phyloP scores from a whole-genome alignment of 768 basidiomycete genomes.

The Suillus spraguei region DNA sequence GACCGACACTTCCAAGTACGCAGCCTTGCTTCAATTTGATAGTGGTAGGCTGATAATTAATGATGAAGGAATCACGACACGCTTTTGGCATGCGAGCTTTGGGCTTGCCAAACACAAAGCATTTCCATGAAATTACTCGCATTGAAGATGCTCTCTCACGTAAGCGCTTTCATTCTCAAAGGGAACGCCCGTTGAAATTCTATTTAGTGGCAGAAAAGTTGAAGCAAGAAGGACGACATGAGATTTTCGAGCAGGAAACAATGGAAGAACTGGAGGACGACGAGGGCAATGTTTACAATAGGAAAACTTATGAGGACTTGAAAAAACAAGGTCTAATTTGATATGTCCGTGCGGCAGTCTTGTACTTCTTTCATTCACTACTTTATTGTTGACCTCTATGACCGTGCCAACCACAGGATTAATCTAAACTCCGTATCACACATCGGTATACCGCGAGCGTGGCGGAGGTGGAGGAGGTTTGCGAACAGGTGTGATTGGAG shows the following conservation, averaged over 20 bases:
- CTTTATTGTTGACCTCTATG: constrained; percentile 10
- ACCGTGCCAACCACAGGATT: constrained; percentile 7
- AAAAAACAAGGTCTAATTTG: constrained; percentile 94
- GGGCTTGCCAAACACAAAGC: constrained; percentile 96
- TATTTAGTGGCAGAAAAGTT: constrained; percentile 90
- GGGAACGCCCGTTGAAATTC: constrained; percentile 6
- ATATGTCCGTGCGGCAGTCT: constrained; percentile 13
- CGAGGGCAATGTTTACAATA: constrained; percentile 98
- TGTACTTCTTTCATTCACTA: constrained; percentile 13
- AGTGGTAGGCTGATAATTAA: constrained; percentile 20
- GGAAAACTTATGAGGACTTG: constrained; percentile 96
- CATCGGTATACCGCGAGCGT: constrained; percentile 17
- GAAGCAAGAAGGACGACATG: constrained; percentile 94
- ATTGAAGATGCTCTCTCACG: constrained; percentile 95
- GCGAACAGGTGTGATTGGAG: constrained; percentile 56
- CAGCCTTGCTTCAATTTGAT: constrained; percentile 16
- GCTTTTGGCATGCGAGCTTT: constrained; percentile 98
- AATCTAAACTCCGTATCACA: constrained; percentile 9
- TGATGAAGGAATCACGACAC: constrained; percentile 83
- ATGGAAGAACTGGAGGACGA: constrained; percentile 99
- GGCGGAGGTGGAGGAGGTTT: constrained; percentile 28
- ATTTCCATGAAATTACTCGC: constrained; percentile 97
- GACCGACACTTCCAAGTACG: constrained; percentile 90
- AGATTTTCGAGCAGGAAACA: constrained; percentile 90
- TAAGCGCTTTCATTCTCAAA: constrained; percentile 44